Evolutionary conservation across 306 rosid genomes (phyloP), one percentile per base, ranked within the genome.

Genomic region (Cucumis hystrix): DNA sequence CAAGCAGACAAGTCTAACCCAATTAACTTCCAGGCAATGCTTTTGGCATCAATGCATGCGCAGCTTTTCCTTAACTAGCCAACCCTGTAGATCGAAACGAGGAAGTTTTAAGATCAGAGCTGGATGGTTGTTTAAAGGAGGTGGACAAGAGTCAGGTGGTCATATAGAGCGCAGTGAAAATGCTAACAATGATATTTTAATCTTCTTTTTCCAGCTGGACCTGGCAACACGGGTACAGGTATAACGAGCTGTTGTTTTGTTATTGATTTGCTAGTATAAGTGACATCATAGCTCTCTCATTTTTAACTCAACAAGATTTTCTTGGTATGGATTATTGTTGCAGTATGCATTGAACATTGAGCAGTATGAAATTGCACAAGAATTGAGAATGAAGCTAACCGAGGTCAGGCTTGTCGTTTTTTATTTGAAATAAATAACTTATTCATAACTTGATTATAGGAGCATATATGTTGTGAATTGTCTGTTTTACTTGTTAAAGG

Each of bases 171-270:
- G 83, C 52, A 94, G 98, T 59, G 97, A 92, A 83, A 92, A 86
- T 78, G 93, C 96, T 60, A 92, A 90, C 83, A 96, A 94, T 83
- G 91, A 87, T 87, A 88, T 94, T 40, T 87, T 94, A 89, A 78
- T 92, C 81, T 92, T 94, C 89, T 92, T 92, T 80, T 94, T 94
- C 81, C 96, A 88, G 85, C 77, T 92, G 10, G 98, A 94, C 84
- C 85, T 92, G 75, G 96, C 95, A 56, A 94, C 98, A 59, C 85
- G 98, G 82, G 98, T 92, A 25, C 98, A 92, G 97, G 98, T 94
- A 43, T 69, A 78, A 14, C 13, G 56, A 63, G 47, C 45, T 70
- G 64, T 83, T 41, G 23, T 80, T 64, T 49, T 8, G 65, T 14
- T 6, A 66, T 77, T 21, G 33, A 20, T 54, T 80, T 57, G 49